Conservation (phyloP, 2,329 filamentous ascomycete genomes). For the Fusarium sp. region DNA sequence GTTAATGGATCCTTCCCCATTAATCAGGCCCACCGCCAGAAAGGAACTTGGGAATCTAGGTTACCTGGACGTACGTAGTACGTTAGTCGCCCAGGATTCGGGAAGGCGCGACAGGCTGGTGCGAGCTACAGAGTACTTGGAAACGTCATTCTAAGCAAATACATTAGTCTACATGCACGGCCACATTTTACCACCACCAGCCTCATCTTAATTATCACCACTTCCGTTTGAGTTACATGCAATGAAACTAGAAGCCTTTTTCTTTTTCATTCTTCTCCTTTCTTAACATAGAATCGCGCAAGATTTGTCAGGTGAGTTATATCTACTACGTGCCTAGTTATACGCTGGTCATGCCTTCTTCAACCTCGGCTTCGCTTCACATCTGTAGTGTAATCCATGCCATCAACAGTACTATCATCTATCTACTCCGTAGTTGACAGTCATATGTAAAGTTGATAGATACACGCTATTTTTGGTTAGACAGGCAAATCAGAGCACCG, state of each 20-base stretch:
- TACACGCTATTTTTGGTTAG: not conserved
- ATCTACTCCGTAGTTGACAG: not conserved
- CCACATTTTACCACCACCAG: constrained; percentile 12
- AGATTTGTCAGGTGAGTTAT: not conserved
- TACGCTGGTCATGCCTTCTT: too few relatives aligned
- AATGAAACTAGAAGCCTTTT: not conserved
- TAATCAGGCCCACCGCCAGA: constrained; percentile 1
- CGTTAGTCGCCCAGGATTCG: not conserved
- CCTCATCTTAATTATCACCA: not conserved
- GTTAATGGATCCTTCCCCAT: constrained; percentile 20
- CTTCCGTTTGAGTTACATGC: not conserved
- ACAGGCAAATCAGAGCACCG: not conserved
- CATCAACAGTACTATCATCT: not conserved
- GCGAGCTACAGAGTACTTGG: not conserved
- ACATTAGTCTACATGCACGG: constrained; percentile 12
- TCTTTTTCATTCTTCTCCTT: too few relatives aligned
- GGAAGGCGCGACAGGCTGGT: constrained; percentile 1
- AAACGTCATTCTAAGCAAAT: constrained; percentile 14
- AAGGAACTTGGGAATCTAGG: not conserved
- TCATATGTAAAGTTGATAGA: not conserved
- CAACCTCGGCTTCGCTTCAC: not conserved
- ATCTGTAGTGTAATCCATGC: not conserved
- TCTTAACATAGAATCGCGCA: not conserved
- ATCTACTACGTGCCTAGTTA: not conserved
- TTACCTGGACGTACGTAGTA: not conserved